Evolutionary conservation across 2,329 filamentous ascomycete species (phyloP).

Genomic region (Parasarocladium wereldwijsianum): DNA sequence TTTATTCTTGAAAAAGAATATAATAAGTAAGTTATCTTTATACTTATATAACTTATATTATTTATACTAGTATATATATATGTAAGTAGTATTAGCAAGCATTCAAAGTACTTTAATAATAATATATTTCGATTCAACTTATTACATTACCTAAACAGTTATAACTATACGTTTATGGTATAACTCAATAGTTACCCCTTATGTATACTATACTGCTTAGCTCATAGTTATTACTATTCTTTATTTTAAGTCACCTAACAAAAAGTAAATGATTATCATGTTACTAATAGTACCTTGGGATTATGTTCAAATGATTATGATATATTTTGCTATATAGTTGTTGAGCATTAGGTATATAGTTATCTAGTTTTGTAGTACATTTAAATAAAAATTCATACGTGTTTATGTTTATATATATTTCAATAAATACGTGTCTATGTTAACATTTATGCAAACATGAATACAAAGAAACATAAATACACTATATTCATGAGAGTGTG

Average conservation of each 20-base stretch:
- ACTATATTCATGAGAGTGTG: too few species aligned
- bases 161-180: too few species aligned
- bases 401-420: neutral
- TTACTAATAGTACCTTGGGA: too few species aligned
- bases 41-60: neutral
- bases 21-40: neutral
- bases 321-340: too few species aligned
- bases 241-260: neutral
- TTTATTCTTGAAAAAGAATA: neutral
- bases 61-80: neutral
- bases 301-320: too few species aligned
- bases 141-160: too few species aligned
- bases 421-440: neutral
- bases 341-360: too few species aligned
- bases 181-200: too few species aligned
- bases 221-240: too few species aligned
- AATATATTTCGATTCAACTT: neutral
- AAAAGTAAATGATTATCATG: too few species aligned
- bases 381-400: constrained; percentile 1
- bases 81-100: constrained; percentile 1
- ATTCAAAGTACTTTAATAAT: neutral
- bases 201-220: too few species aligned
- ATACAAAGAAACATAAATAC: neutral
- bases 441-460: neutral
- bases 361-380: too few species aligned